Conservation (phyloP, 805 yeast species). For the Candida peoriensis region DNA sequence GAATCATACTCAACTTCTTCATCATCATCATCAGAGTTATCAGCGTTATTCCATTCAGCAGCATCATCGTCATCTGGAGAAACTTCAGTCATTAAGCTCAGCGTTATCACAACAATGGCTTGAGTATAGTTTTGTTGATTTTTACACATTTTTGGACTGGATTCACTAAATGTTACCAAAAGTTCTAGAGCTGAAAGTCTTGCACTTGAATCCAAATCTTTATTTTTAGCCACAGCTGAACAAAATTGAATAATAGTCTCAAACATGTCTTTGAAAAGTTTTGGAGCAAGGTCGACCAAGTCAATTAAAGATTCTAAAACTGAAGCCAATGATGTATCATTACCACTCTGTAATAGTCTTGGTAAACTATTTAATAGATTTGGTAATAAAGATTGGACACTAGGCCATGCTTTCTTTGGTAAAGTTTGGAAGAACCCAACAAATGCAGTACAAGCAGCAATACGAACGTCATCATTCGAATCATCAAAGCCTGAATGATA, state of each 20-base stretch:
- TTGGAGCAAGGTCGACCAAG: conserved; percentile 89
- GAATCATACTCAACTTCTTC: conserved; percentile 84
- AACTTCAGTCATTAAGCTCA: conserved; percentile 88
- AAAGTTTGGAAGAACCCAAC: conserved; percentile 81
- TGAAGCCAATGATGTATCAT: conserved; percentile 75
- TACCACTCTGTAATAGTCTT: conserved; percentile 70
- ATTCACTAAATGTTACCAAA: conserved; percentile 85
- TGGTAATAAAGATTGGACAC: conserved; percentile 76
- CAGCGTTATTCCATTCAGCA: conserved; percentile 79
- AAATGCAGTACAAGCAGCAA: conserved; percentile 89
- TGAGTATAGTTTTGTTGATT: conserved; percentile 66
- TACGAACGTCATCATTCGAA: conserved; percentile 72
- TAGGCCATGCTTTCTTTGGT: conserved; percentile 75
- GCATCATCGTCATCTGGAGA: conserved; percentile 86
- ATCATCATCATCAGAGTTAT: conserved; percentile 74
- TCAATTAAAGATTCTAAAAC: conserved; percentile 90
- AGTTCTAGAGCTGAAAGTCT: conserved; percentile 86
- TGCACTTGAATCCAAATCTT: conserved; percentile 71
- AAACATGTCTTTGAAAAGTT: conserved; percentile 88
- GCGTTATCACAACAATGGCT: conserved; percentile 64
- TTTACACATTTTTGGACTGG: conserved; percentile 93
- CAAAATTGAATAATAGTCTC: conserved; percentile 83
- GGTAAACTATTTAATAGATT: conserved; percentile 82
- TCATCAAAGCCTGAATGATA: conserved; percentile 83
- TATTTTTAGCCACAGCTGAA: conserved; percentile 75